These are phyloP conservation scores for Alternaria metachromatica DNA, from an alignment of 2,329 filamentous ascomycete species.

Conservation along the genomic window DNA sequence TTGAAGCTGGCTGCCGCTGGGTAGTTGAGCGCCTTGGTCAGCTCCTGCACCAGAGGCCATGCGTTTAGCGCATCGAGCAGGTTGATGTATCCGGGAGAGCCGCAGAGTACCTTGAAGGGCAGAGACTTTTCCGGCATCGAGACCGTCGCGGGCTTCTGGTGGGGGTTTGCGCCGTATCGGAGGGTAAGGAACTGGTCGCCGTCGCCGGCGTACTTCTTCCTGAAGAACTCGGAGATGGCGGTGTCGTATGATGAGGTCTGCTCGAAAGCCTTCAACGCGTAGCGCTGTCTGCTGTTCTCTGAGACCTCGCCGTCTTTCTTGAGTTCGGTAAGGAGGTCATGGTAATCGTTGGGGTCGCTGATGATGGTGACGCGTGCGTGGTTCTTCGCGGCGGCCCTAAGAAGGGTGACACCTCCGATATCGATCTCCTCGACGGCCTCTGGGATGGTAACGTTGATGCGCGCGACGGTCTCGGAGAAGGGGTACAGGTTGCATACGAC, in stretches of 20 bases:
- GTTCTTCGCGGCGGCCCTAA: slow-evolving; percentile 97
- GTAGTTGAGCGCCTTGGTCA: slow-evolving; percentile 84
- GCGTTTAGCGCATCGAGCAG: slow-evolving; percentile 94
- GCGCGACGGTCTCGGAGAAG: slow-evolving; percentile 97
- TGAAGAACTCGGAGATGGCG: slow-evolving; percentile 96
- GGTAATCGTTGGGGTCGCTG: slow-evolving; percentile 91
- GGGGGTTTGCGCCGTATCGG: slow-evolving; percentile 95
- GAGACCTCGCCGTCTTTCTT: slow-evolving; percentile 84
- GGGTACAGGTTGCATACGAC: slow-evolving; percentile 95
- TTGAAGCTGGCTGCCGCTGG: slow-evolving; percentile 96
- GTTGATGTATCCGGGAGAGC: slow-evolving; percentile 96
- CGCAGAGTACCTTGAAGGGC: slow-evolving; percentile 93
- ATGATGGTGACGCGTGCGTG: slow-evolving; percentile 94
- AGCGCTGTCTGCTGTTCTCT: slow-evolving; percentile 82
- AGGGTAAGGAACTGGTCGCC: slow-evolving; percentile 84
- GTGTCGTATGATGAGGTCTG: slow-evolving; percentile 97
- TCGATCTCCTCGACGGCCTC: slow-evolving; percentile 99
- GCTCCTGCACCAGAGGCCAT: slow-evolving; percentile 96
- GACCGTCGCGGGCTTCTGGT: slow-evolving; percentile 95
- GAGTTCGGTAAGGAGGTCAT: slow-evolving; percentile 90
- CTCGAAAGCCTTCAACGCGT: slow-evolving; percentile 97
- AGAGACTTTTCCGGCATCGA: slow-evolving; percentile 75
- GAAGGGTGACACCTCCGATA: slow-evolving; percentile 92
- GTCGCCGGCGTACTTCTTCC: slow-evolving; percentile 90
- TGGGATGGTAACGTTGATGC: slow-evolving; percentile 94